phyloP scores from a whole-genome alignment of 495 filamentous ascomycete genomes.

The Choiromyces venosus region DNA sequence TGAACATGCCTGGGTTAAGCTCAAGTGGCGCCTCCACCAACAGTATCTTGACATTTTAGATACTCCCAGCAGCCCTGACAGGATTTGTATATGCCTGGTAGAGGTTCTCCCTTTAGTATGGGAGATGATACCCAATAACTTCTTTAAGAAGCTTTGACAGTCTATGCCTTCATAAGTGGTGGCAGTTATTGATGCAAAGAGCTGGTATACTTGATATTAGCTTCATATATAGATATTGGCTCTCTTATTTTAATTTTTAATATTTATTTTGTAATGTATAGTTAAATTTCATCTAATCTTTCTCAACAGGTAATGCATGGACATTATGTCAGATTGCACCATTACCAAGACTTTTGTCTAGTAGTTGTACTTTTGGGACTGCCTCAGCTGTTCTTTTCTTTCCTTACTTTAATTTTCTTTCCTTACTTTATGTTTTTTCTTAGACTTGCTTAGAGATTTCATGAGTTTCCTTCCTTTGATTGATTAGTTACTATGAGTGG shows the following conservation, averaged over 20 bases:
- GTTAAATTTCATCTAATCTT: not conserved
- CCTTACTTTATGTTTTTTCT: no score
- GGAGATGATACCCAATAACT: not conserved
- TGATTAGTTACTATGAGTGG: no score
- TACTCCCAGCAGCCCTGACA: no score
- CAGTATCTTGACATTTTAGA: slow-evolving; percentile 6
- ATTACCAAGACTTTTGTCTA: no score
- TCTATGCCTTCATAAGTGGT: not conserved
- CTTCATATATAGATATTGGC: not conserved
- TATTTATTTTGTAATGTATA: not conserved
- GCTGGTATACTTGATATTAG: not conserved
- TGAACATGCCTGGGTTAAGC: slow-evolving; percentile 37
- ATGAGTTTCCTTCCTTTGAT: no score
- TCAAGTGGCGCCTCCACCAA: slow-evolving; percentile 23
- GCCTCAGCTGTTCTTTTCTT: no score
- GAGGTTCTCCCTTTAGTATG: not conserved
- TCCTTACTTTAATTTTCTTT: no score
- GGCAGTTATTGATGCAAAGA: not conserved
- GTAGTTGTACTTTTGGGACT: no score
- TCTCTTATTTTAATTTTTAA: not conserved
- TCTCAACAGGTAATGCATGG: not conserved
- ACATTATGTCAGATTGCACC: not conserved
- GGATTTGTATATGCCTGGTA: not conserved
- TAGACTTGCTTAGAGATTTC: no score
- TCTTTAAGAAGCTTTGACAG: not conserved